Evolutionary conservation across 2,329 filamentous ascomycete genomes (phyloP).

Genomic region (Hymenoscyphus linearis): DNA sequence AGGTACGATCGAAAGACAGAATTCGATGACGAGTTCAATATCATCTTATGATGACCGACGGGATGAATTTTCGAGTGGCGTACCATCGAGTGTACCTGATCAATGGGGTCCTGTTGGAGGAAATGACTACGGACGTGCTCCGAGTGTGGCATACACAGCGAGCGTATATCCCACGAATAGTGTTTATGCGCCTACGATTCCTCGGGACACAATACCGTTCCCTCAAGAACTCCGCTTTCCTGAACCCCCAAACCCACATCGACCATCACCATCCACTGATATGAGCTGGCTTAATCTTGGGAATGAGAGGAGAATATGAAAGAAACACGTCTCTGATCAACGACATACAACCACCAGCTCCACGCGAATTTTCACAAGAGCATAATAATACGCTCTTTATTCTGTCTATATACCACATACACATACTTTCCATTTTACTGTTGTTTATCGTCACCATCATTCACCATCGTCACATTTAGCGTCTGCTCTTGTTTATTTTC

Average conservation of each 20-base stretch:
- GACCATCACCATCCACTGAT: slow-evolving; percentile 44
- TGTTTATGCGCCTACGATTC: slow-evolving; percentile 40
- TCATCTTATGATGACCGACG: slow-evolving; percentile 29
- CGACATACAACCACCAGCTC: not conserved
- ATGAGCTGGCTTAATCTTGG: slow-evolving; percentile 80
- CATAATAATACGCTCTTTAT: not conserved
- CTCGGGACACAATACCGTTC: slow-evolving; percentile 28
- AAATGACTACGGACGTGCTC: slow-evolving; percentile 44
- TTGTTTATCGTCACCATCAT: not conserved
- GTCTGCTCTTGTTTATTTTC: not conserved
- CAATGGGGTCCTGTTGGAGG: slow-evolving; percentile 31
- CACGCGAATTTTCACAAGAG: not conserved
- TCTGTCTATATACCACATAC: not conserved
- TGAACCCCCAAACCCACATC: slow-evolving; percentile 14
- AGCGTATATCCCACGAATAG: slow-evolving; percentile 48
- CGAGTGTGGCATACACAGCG: slow-evolving; percentile 35
- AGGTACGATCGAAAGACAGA: slow-evolving; percentile 54
- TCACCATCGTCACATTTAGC: not conserved
- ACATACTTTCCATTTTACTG: not conserved
- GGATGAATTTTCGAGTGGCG: slow-evolving; percentile 57
- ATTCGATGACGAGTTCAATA: slow-evolving; percentile 35
- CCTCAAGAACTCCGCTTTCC: slow-evolving; percentile 16
- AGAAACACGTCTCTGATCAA: not conserved
- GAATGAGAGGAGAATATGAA: not conserved
- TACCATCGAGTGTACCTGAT: slow-evolving; percentile 50